Evolutionary conservation across 148 eudicot species (phyloP), one percentile per base, ranked within the genome.

Genomic region (Agrostemma githago): DNA sequence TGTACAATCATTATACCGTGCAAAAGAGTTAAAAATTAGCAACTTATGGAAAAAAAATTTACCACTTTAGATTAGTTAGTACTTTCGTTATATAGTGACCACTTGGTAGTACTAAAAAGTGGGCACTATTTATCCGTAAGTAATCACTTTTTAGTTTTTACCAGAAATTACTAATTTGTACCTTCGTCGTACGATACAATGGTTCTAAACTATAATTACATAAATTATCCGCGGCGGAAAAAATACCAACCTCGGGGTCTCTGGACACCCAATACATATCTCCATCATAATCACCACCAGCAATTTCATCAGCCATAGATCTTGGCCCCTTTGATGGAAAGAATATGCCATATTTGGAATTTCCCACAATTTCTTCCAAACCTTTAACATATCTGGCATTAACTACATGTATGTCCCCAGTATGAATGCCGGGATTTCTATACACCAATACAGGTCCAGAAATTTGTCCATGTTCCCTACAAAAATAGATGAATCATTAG

Each of bases 231-330:
- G 34, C 34, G 34, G 34, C 34, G 1, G 34, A 26, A 26, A 26
- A 26, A 26, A 26, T 26, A 26, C 63, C 3, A 40, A 88, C 97
- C 95, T 88, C 81, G n/a, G 86, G 76, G 71, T 88, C 86, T 80
- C 74, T 79, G 5, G 98, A 93, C 64, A 93, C 89, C 92, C 92
- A 93, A 63, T 90, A 93, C 84, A 78, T 68, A 53, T 93, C 98
- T 11, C 98, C 98, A 81, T 93, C 98, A 77, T 85, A 90, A 75
- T 93, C 98, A 48, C 98, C 96, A 66, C 88, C 90, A 11, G 98
- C 98, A 59, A 93, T 88, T 88, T 93, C 98, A 61, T 82, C 87
- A 3, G 83, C 96, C 63, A 84, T 85, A 6, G 93, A 87, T 72
- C 92, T 88, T 48, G 38, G 63, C n/a, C 98, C 98, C 61, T 85